A percentile compares a stretch with the other conserved stretches of the same genome.
These are phyloP conservation scores for Penicillium sp. DNA, from an alignment of 2,329 filamentous ascomycete genomes.

Conservation along the genomic window DNA sequence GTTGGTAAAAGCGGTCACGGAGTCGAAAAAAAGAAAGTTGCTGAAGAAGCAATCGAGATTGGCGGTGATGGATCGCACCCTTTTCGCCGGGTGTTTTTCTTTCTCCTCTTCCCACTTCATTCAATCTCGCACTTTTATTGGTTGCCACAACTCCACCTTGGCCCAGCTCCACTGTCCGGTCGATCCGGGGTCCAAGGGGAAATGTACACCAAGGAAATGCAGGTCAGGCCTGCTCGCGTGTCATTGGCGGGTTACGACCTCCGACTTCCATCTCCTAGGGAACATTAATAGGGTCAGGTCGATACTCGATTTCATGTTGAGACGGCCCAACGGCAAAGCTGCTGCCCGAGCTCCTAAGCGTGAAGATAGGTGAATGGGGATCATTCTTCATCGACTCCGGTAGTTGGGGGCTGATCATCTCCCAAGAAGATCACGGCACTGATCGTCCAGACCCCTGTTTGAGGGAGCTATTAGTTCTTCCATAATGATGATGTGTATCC, in stretches of 20 bases:
- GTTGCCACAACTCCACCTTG: slow-evolving; percentile 16
- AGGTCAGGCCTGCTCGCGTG: not conserved
- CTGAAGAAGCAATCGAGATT: not conserved
- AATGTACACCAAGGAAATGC: not conserved
- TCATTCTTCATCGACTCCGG: not conserved
- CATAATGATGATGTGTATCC: slow-evolving; percentile 13
- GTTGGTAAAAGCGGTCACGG: not conserved
- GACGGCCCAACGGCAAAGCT: not conserved
- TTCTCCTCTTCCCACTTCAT: not conserved
- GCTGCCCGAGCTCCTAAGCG: not conserved
- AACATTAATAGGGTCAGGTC: not conserved
- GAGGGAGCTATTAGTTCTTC: not conserved
- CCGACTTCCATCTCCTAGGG: slow-evolving; percentile 5
- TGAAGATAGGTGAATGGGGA: not conserved
- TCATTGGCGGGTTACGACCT: slow-evolving; percentile 21
- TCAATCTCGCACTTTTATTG: slow-evolving; percentile 8
- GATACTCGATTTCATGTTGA: not conserved
- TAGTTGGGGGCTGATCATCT: not conserved
- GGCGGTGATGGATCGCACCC: not conserved
- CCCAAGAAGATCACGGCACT: not conserved
- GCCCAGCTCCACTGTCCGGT: slow-evolving; percentile 20
- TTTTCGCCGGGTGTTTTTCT: not conserved
- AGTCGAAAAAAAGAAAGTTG: not conserved
- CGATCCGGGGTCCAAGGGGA: slow-evolving; percentile 24
- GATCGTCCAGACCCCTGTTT: not conserved